phyloP scores from a whole-genome alignment of 805 yeast species.

The Suhomyces sp. region DNA sequence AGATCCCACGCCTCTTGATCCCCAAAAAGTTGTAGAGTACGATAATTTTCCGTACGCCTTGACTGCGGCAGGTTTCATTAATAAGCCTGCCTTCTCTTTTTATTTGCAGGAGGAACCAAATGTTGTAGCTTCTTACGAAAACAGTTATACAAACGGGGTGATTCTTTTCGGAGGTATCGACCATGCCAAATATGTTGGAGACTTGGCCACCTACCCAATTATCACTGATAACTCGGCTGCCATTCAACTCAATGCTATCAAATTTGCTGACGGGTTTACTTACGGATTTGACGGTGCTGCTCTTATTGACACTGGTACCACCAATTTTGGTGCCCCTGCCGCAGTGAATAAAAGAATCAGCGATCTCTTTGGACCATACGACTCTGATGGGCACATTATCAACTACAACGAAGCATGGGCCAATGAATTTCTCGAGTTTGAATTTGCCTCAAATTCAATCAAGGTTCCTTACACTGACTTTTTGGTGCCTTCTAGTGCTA shows the following conservation, averaged over 20 bases:
- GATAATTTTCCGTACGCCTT: not conserved
- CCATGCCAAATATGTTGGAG: constrained; percentile 56
- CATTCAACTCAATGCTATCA: not conserved
- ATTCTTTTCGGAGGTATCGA: constrained; percentile 74
- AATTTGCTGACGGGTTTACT: not conserved
- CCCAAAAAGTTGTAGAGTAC: too few relatives aligned
- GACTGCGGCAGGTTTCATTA: not conserved
- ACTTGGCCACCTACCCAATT: constrained; percentile 29
- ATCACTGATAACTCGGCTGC: not conserved
- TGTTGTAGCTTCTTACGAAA: not conserved
- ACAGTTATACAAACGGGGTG: not conserved
- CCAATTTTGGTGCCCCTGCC: not conserved
- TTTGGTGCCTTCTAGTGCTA: not conserved
- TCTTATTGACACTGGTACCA: constrained; percentile 18
- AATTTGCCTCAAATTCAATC: not conserved
- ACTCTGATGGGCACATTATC: not conserved
- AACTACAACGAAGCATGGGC: not conserved
- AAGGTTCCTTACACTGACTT: constrained; percentile 3
- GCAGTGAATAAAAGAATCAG: not conserved
- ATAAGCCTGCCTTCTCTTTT: not conserved
- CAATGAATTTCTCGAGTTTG: not conserved
- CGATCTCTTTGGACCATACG: not conserved
- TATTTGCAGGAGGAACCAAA: not conserved
- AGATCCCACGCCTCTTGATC: too few relatives aligned
- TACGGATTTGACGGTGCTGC: not conserved